A percentile compares a stretch with the other conserved stretches of the same genome.
phyloP scores from a whole-genome alignment of 2,329 filamentous ascomycete genomes.

The Triangularia verruculosa region DNA sequence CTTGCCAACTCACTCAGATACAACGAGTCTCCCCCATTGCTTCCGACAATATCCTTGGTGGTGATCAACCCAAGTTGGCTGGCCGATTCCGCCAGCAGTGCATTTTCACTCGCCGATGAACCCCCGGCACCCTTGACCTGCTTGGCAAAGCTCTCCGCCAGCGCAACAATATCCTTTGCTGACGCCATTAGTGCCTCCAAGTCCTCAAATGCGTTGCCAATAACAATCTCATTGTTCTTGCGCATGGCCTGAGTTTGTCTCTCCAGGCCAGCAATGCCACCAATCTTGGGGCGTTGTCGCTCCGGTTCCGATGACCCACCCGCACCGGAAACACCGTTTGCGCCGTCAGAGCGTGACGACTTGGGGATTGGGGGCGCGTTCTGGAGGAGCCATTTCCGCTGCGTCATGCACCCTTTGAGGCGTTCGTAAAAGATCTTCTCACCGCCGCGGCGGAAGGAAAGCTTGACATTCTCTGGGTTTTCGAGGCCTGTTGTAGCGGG shows the following conservation, averaged over 20 bases:
- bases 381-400: conserved; percentile 92
- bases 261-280: conserved; percentile 90
- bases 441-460: conserved; percentile 87
- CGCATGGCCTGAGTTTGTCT: conserved; percentile 78
- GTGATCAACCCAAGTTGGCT: conserved; percentile 85
- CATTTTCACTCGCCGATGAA: conserved; percentile 59
- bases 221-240: conserved; percentile 89
- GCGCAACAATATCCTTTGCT: conserved; percentile 89
- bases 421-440: conserved; percentile 88
- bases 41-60: conserved; percentile 87
- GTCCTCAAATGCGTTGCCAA: conserved; percentile 93
- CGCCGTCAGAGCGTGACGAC: conserved; percentile 40
- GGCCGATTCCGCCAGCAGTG: conserved; percentile 75
- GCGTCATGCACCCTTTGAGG: conserved; percentile 80
- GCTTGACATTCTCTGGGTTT: conserved; percentile 73
- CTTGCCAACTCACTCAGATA: conserved; percentile 86
- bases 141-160: conserved; percentile 82
- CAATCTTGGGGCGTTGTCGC: conserved; percentile 53
- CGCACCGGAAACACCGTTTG: conserved; percentile 5
- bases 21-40: conserved; percentile 73
- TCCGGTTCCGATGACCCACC: background rate
- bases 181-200: conserved; percentile 96
- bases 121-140: conserved; percentile 51
- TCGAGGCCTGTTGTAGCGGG: conserved; percentile 44
- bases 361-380: conserved; percentile 84